Conservation (phyloP, 2,329 filamentous ascomycete genomes). For the Macrophomina pseudophaseolina region DNA sequence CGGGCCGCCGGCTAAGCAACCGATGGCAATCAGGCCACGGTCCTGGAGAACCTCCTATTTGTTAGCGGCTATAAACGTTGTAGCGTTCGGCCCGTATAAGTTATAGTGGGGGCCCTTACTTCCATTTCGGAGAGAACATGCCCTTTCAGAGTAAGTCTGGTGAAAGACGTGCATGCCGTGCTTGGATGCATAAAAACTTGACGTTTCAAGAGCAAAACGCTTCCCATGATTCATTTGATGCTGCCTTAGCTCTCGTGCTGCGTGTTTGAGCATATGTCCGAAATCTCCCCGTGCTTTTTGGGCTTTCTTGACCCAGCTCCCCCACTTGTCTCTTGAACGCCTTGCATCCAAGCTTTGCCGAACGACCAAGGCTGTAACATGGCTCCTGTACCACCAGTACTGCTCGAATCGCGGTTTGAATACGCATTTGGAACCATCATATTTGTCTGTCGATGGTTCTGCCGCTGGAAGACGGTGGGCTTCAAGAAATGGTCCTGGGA, state of each 20-base stretch:
- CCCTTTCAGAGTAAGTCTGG: neutral
- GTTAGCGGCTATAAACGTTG: neutral
- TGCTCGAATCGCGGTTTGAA: neutral
- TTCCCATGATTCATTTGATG: neutral
- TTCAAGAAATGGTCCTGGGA: neutral
- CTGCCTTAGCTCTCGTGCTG: neutral
- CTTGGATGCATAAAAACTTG: neutral
- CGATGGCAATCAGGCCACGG: neutral
- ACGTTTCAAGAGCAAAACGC: neutral
- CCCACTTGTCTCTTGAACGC: neutral
- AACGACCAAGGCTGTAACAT: neutral
- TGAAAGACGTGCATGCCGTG: neutral
- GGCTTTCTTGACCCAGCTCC: neutral
- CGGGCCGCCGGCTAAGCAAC: neutral
- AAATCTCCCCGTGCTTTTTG: neutral
- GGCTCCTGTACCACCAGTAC: neutral
- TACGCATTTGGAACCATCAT: neutral
- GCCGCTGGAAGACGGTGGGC: neutral
- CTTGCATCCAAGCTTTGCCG: neutral
- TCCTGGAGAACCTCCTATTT: neutral
- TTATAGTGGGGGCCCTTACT: neutral
- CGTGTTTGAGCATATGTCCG: neutral
- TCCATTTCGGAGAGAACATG: neutral
- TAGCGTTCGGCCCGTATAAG: neutral
- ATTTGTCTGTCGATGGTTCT: neutral